Evolutionary conservation across 208 protist genomes (phyloP), one percentile per base, ranked within the genome.

Genomic region (Trypanosoma brucei): DNA sequence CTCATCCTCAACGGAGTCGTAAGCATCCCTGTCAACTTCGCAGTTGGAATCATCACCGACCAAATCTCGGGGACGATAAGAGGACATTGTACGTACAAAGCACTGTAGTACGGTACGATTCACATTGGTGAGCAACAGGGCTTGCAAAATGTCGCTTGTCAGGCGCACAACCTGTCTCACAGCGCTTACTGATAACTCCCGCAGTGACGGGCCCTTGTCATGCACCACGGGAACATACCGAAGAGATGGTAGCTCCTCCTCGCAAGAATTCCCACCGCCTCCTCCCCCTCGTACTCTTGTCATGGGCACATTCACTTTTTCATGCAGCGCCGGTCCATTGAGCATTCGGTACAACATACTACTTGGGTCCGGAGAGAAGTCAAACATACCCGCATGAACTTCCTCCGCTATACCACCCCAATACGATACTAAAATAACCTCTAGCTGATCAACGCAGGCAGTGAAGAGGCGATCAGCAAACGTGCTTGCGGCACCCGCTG

Each of bases 391-490:
- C 34, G 54, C 55, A 38, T 61, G 61, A n/a, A 68, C 62, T 14
- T 37, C 68, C 64, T 50, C 61, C 39, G 55, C 53, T 44, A 93
- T 88, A 38, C 89, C 86, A 40, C 84, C 79, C 86, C 89, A 95
- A 70, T 93, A 95, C 30, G 85, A 86, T 8, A 79, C 79, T 9
- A 91, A 45, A 14, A 84, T 76, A 61, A 91, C 65, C 70, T 93
- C 86, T 35, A 95, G 72, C 39, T 81, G 77, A 38, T 70, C 67
- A 33, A 90, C 69, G 57, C 76, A 90, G 51, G 70, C 73, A 49
- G 70, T 71, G 34, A 79, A 72, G 40, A 92, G 59, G 9, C 84
- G 74, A 31, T 76, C 58, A 40, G 80, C 75, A 62, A 91, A 87
- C n/a, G 78, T 85, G 44, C 70, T 61, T 8, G 85, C 68, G 2